phyloP scores from a whole-genome alignment of 2,329 filamentous ascomycete genomes.

The Trichophyton simii region DNA sequence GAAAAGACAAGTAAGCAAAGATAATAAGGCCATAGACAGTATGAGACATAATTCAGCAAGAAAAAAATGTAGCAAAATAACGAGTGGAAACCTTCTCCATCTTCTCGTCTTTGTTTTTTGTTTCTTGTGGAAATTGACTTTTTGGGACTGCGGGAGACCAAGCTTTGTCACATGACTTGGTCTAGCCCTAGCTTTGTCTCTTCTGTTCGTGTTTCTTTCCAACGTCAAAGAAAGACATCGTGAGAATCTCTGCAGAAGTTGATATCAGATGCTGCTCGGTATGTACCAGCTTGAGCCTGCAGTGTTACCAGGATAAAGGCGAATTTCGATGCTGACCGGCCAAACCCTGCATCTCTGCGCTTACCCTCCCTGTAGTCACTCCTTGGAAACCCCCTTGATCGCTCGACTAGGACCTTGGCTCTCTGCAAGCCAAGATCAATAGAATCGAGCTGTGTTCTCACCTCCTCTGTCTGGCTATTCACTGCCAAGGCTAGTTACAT shows the following conservation, averaged over 20 bases:
- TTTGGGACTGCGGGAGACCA: not conserved
- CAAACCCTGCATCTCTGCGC: not conserved
- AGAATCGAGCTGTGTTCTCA: not conserved
- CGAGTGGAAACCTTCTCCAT: not conserved
- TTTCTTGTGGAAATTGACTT: not conserved
- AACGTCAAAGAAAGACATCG: not conserved
- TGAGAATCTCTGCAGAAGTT: no score
- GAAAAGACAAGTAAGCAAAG: not conserved
- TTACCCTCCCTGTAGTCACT: not conserved
- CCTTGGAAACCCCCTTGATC: not conserved
- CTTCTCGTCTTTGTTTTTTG: not conserved
- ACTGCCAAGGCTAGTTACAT: not conserved
- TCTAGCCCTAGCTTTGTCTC: not conserved
- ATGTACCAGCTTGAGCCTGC: no score
- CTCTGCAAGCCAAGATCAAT: slow-evolving; percentile 2
- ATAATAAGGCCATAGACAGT: no score
- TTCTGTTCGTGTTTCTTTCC: not conserved
- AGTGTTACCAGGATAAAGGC: no score
- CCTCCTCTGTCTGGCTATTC: not conserved
- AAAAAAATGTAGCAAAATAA: no score
- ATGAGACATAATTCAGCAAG: no score
- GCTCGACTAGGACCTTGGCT: not conserved
- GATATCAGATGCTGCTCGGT: no score
- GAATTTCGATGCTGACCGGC: no score
- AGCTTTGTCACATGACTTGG: not conserved